Evolutionary conservation across 1,139 yeast species (phyloP), one percentile per base, ranked within the genome.

Genomic region (Lodderomyces orthopsilosis): DNA sequence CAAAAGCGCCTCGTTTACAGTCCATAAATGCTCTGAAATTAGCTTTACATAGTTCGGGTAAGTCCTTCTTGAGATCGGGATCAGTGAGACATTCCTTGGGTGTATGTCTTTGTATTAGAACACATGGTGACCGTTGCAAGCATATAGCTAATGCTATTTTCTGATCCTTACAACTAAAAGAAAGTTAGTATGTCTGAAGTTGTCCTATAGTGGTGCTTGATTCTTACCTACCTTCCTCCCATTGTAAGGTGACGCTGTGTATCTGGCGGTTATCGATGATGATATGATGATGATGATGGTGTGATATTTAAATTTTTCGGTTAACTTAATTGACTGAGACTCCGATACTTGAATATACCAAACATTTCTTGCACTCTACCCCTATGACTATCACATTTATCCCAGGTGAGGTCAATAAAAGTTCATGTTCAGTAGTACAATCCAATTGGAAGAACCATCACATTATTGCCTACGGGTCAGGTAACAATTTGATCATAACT

Each of bases 41-140:
- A 24, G 94, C 90, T 40, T 83, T 76, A 58, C 98, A 93, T 42
- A 90, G 75, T 59, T 88, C 96, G 0, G 98, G 98, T 28, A 93
- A 69, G 39, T 86, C 85, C 46, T 75, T 74, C 45, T 83, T 74
- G 39, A 93, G 74, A 50, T 84, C 85, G 1, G 96, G 95, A 51
- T 90, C 75, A 37, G 86, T 85, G 21, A 91, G 65, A 60, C 98
- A 93, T 48, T 89, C 84, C 51, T 87, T 85, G 4, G 98, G 98
- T 2, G 90, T 87, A 63, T 93, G 77, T 51, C 98, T 74, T 51
- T 93, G 88, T 34, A 93, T 77, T 69, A 93, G 76, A 44, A 93
- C 98, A 64, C 98, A 93, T 13, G 98, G 98, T 4, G 98, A 90
- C 61, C 97, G 75, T 62, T 93, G 98, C 40, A 93, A 74, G 59